Base-by-base conservation (phyloP, 2,329 filamentous ascomycete species). In the Hypoxylon sp. region DNA sequence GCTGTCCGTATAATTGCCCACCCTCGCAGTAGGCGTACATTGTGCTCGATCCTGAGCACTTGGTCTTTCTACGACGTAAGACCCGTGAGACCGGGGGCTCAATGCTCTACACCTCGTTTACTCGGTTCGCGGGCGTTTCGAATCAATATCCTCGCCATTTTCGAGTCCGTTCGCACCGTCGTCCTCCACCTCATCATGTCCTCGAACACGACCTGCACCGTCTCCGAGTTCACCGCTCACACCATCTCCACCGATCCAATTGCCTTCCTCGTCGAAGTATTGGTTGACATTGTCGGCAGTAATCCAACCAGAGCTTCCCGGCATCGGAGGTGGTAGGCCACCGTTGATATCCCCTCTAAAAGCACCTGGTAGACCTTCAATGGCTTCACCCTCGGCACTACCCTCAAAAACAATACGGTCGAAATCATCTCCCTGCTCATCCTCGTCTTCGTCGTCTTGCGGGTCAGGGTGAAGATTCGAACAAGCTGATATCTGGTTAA, bases 271-370 rank as follows among this genome's bases (percentile, higher is more conserved):
- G 72, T 96, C 92, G 78, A 96, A 92, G 74, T 89, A 97, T 71
- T 97, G 87, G 68, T 91, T 84, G 76, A 97, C 89, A 73, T 97
- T 98, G 60, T 97, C 95, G 7, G 92, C 91, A 14, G 95, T 98
- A 74, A 98, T 93, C 92, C 92, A 95, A 0, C 91, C 91, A 0
- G 87, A 87, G 51, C 91, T 92, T 1, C 91, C 91, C 0, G 91
- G 90, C 77, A 91, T 86, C 0, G 89, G 86, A 1, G 88, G 87
- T n/a, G 88, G 88, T 22, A 90, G 74, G 1, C 83, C 84, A 0
- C 85, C 85, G 58, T 81, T 78, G 4, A 71, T 71, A 11, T 78
- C 77, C 14, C 84, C 85, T 38, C 78, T 79, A 53, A 86, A 77
- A 4, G 88, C 86, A 9, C 87, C 87, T 0, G 82, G 80, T 71